Evolutionary conservation across 2,329 filamentous ascomycete species (phyloP).

Genomic region (Podosphaera xanthii): DNA sequence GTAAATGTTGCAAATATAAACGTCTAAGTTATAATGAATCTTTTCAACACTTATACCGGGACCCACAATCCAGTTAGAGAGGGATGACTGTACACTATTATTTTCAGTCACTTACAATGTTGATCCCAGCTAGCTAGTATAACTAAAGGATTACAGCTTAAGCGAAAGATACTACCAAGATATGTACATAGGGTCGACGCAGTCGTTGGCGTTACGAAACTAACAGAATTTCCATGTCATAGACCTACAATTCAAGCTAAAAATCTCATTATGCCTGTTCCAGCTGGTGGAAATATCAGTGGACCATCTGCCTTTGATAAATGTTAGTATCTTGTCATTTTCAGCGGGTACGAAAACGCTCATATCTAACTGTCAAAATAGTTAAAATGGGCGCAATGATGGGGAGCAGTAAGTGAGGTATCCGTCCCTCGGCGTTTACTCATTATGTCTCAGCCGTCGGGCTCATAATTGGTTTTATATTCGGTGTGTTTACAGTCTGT

Average conservation of each 20-base stretch:
- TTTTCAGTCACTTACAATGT: too few species aligned
- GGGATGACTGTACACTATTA: too few species aligned
- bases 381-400: conserved; percentile 98
- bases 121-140: too few species aligned
- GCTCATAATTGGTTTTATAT: conserved; percentile 92
- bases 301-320: conserved; percentile 51
- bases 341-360: conserved; percentile 11
- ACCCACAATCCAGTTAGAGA: too few species aligned
- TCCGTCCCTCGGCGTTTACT: background rate
- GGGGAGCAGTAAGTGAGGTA: conserved; percentile 62
- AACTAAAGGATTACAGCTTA: too few species aligned
- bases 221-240: too few species aligned
- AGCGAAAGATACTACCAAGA: too few species aligned
- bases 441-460: conserved; percentile 50
- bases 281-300: conserved; percentile 25
- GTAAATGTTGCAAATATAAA: too few species aligned
- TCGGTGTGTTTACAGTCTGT: conserved; percentile 33
- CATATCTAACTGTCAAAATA: conserved; percentile 21
- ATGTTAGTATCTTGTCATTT: conserved; percentile 23
- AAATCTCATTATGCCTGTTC: conserved; percentile 19
- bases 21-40: too few species aligned
- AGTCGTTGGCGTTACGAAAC: too few species aligned
- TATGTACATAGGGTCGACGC: too few species aligned
- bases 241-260: background rate
- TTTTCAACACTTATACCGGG: too few species aligned